Conservation (phyloP, 192 early-diverging fungal species). For the Rhizophagus sp. region DNA sequence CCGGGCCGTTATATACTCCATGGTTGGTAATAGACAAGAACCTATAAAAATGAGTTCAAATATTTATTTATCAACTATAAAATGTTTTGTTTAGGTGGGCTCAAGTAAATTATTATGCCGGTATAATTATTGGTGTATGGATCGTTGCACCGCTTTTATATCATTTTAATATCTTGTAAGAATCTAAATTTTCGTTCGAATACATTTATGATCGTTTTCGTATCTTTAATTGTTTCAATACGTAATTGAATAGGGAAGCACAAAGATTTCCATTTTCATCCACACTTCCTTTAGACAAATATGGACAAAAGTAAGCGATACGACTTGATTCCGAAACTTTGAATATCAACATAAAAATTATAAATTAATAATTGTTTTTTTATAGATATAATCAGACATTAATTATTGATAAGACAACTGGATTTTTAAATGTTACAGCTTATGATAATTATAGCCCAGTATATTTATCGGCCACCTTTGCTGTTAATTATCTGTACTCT, state of each 20-base stretch:
- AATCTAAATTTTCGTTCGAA: not conserved
- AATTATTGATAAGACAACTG: slow-evolving; percentile 41
- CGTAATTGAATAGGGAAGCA: slow-evolving; percentile 1
- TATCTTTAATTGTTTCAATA: not conserved
- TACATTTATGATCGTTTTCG: not conserved
- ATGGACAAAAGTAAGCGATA: slow-evolving; percentile 8
- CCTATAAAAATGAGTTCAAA: slow-evolving; percentile 35
- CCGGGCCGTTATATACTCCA: slow-evolving; percentile 65
- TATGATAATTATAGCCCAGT: slow-evolving; percentile 60
- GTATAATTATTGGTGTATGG: slow-evolving; percentile 50
- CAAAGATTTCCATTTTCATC: not conserved
- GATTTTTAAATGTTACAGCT: slow-evolving; percentile 48
- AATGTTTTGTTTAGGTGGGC: slow-evolving; percentile 45
- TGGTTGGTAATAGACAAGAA: slow-evolving; percentile 58
- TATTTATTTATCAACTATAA: not conserved
- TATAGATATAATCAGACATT: slow-evolving; percentile 49
- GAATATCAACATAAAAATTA: not conserved
- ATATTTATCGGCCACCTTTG: slow-evolving; percentile 61
- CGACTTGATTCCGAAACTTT: not conserved
- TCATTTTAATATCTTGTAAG: slow-evolving; percentile 16
- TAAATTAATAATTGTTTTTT: not conserved
- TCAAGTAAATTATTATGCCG: slow-evolving; percentile 65
- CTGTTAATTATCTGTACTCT: slow-evolving; percentile 55
- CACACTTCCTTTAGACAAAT: slow-evolving; percentile 2
- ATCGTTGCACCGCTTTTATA: slow-evolving; percentile 9